Conservation (phyloP, 2,329 filamentous ascomycete species). For the Orbilia ellipsospora region DNA sequence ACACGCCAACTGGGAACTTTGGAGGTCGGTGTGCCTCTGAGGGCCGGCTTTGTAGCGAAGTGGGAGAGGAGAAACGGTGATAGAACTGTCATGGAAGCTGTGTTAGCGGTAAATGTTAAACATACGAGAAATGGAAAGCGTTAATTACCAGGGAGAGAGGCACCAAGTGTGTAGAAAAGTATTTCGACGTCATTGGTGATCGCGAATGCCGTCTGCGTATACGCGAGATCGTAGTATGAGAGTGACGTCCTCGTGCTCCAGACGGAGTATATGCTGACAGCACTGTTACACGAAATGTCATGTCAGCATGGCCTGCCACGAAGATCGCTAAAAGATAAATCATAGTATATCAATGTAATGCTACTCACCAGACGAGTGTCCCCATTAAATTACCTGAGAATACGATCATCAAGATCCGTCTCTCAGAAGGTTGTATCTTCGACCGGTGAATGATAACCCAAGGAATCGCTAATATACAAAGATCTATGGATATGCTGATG, state of each 20-base stretch:
- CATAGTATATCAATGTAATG: conserved; percentile 1
- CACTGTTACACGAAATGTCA: conserved; percentile 29
- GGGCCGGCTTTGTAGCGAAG: conserved; percentile 36
- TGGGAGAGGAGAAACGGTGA: conserved; percentile 50
- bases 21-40: conserved; percentile 25
- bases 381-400: conserved; percentile 60
- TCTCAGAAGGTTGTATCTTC: conserved; percentile 57
- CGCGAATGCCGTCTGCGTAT: conserved; percentile 58
- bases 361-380: conserved; percentile 59
- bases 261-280: conserved; percentile 53
- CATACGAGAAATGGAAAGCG: neutral
- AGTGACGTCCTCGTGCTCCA: conserved; percentile 46
- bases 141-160: conserved; percentile 58
- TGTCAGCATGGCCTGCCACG: neutral
- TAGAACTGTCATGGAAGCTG: conserved; percentile 12
- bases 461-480: conserved; percentile 59
- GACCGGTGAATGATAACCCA: conserved; percentile 57
- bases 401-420: conserved; percentile 58
- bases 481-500: conserved; percentile 59
- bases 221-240: conserved; percentile 56
- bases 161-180: conserved; percentile 60
- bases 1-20: conserved; percentile 51
- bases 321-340: neutral
- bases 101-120: neutral
- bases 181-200: conserved; percentile 60